A percentile compares a stretch with the other conserved stretches of the same genome.
Evolutionary conservation across 768 basidiomycete genomes (phyloP).

Genomic region (Serendipita sp.): DNA sequence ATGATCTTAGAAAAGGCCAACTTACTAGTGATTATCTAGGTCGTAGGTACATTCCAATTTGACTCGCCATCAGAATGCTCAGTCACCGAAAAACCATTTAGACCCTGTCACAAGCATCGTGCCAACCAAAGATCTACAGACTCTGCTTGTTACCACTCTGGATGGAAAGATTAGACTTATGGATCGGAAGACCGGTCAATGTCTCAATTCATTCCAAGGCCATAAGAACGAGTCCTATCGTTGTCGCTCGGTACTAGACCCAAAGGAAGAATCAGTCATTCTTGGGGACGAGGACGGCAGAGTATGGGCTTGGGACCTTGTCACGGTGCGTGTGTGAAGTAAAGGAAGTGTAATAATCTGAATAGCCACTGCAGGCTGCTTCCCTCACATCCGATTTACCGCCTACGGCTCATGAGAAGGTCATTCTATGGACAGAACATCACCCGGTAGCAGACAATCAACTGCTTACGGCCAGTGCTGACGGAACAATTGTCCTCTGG

Average conservation of each 20-base stretch:
- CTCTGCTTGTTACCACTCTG: conserved; percentile 65
- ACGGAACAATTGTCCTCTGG: conserved; percentile 89
- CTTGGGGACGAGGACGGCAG: conserved; percentile 82
- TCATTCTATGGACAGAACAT: conserved; percentile 84
- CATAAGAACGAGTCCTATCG: conserved; percentile 63
- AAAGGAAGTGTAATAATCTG: background rate
- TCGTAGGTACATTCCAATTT: conserved; percentile 33
- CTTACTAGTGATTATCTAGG: conserved; percentile 81
- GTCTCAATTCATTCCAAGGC: conserved; percentile 72
- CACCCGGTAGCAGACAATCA: conserved; percentile 69
- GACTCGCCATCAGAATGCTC: background rate
- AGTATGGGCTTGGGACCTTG: conserved; percentile 86
- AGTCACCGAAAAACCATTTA: conserved; percentile 17
- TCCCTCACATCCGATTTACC: conserved; percentile 56
- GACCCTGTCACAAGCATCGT: conserved; percentile 77
- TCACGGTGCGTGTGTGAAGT: conserved; percentile 43
- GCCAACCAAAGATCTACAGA: conserved; percentile 62
- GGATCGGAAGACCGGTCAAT: conserved; percentile 63
- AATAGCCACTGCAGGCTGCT: conserved; percentile 36
- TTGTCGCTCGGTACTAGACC: conserved; percentile 65
- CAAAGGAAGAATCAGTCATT: conserved; percentile 64
- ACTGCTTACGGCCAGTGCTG: conserved; percentile 77
- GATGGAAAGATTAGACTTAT: conserved; percentile 77
- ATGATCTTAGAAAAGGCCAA: conserved; percentile 89
- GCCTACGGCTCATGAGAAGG: conserved; percentile 60